Evolutionary conservation across 164 flowering plant species (phyloP), one percentile per base, ranked within the genome.

Genomic region (Magnolia officinalis): DNA sequence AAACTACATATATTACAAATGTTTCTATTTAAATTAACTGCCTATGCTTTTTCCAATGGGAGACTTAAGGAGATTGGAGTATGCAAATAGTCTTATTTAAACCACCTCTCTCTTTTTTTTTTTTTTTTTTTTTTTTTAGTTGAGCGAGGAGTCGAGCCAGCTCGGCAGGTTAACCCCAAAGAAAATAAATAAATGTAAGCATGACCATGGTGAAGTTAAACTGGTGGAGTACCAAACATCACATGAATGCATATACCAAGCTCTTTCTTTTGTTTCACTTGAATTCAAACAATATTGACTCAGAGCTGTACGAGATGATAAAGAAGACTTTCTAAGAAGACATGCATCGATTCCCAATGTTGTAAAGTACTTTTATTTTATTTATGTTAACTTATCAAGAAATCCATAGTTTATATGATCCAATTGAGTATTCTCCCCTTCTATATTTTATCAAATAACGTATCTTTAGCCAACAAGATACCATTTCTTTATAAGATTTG

Each of bases 401-500:
- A 72, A 67, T 70, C 37, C 58, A 55, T 55, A 55, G 13, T 55
- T 55, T 55, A 55, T 55, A 16, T 55, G 61, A 13, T 55, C 18
- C 61, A 9, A 63, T 37, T 16, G 50, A 73, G 75, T 73, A 66
- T 61, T 73, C 50, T 73, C n/a, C 69, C 24, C 26, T 19, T 50
- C 18, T 58, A 72, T 45, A 13, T 66, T 50, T 50, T 23, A 11
- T 23, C 26, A 58, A 24, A 21, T 11, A 2, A 1, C 50, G 31
- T 24, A 68, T 68, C 21, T 31, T 31, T 31, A 13, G 37, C 71
- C 71, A 74, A 50, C 68, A 73, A 73, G 75, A 19, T 37, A 63
- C 71, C 63, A 45, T 65, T 9, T 45, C 2, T 50, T 49, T 31
- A 68, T 68, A 26, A 68, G 50, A 29, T 37, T 16, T 24, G 18